These are phyloP conservation scores for Lentinula sp. DNA, from an alignment of 768 basidiomycete species.

Conservation along the genomic window DNA sequence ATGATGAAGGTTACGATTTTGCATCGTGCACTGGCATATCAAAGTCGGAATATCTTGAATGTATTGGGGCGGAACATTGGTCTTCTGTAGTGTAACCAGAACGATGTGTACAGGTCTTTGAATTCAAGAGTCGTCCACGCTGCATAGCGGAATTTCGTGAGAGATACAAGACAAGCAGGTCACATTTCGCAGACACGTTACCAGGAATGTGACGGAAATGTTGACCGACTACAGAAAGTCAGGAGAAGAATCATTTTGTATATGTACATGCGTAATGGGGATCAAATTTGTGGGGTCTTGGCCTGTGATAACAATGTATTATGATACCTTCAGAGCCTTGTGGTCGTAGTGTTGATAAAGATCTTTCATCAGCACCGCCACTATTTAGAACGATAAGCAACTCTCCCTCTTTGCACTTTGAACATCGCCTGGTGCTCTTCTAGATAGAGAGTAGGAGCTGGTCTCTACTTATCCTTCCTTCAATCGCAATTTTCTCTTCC, in stretches of 20 bases:
- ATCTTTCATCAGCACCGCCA: neutral
- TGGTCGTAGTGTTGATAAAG: too few species aligned
- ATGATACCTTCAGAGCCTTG: too few species aligned
- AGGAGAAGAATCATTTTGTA: too few species aligned
- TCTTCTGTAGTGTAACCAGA: too few species aligned
- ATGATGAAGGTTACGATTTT: too few species aligned
- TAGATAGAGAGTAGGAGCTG: neutral
- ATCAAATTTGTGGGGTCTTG: neutral
- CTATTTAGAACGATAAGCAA: neutral
- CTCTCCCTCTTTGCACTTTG: neutral
- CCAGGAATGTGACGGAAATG: neutral
- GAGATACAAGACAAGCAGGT: neutral
- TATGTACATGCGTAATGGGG: neutral
- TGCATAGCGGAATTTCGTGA: neutral
- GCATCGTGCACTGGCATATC: neutral
- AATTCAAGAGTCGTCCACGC: neutral
- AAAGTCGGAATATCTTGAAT: neutral
- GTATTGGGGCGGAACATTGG: too few species aligned
- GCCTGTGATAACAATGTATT: neutral
- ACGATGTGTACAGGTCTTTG: neutral
- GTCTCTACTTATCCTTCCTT: neutral
- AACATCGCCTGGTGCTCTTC: neutral
- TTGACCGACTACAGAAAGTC: neutral
- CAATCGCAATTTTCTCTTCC: neutral
- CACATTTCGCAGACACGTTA: too few species aligned